Conservation (phyloP, 1,284 basidiomycete genomes). For the Cryptococcus floricola region DNA sequence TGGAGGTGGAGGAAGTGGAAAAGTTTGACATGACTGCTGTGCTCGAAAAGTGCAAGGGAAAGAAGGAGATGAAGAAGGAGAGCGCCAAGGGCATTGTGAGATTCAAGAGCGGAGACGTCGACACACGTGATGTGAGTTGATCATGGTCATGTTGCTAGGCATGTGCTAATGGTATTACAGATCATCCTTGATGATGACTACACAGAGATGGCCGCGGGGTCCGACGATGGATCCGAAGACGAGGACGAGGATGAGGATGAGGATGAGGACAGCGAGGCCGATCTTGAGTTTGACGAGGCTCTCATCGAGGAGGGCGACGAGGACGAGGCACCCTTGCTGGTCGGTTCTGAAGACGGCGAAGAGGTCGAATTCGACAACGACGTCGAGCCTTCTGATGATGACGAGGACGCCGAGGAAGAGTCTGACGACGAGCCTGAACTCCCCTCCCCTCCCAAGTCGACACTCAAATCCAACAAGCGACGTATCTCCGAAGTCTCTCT, state of each 20-base stretch:
- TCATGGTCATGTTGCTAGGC: neutral
- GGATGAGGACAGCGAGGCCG: slow-evolving; percentile 25
- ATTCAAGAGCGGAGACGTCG: slow-evolving; percentile 55
- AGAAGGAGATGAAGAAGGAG: slow-evolving; percentile 55
- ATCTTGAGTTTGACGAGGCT: slow-evolving; percentile 42
- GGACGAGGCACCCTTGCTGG: slow-evolving; percentile 28
- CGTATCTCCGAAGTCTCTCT: slow-evolving; percentile 13
- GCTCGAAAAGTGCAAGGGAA: slow-evolving; percentile 60
- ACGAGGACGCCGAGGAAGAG: slow-evolving; percentile 33
- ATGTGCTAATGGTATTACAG: slow-evolving; percentile 11
- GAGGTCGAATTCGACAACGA: slow-evolving; percentile 44
- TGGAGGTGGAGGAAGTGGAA: slow-evolving; percentile 20
- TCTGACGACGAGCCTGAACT: slow-evolving; percentile 14
- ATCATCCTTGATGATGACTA: slow-evolving; percentile 59
- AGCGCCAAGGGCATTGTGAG: slow-evolving; percentile 54
- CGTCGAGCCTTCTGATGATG: slow-evolving; percentile 37
- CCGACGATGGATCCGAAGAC: slow-evolving; percentile 27
- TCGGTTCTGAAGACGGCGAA: slow-evolving; percentile 40
- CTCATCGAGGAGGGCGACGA: slow-evolving; percentile 28
- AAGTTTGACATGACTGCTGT: slow-evolving; percentile 50
- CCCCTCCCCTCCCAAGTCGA: slow-evolving; percentile 1
- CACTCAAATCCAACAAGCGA: slow-evolving; percentile 11
- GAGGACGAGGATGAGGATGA: slow-evolving; percentile 48
- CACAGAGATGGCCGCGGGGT: slow-evolving; percentile 36
- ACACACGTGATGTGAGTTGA: slow-evolving; percentile 54